Evolutionary conservation across 495 filamentous ascomycete genomes (phyloP), one percentile per base, ranked within the genome.

Genomic region (Hapsidospora chrysogenum): DNA sequence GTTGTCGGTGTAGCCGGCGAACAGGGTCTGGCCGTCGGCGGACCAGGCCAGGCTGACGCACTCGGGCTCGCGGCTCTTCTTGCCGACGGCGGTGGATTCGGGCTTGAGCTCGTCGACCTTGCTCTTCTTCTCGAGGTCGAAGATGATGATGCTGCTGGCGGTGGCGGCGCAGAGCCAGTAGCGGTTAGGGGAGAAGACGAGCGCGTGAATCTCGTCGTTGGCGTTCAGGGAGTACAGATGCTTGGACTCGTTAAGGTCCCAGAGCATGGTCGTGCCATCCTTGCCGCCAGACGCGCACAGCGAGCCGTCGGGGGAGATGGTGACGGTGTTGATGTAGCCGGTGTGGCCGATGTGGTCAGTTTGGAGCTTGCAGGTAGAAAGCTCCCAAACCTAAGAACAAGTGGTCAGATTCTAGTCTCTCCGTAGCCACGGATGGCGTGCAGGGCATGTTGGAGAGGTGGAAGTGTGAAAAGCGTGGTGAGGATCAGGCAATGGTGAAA

Each of bases 111-210:
- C 89, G 51, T 99, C 89, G 46, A 99, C 89, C 78, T 96, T 96
- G 77, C 79, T 87, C 84, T 99, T 96, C 86, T 99, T 99, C 83
- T 99, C 89, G 49, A 99, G 75, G 60, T 99, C 89, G 67, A 99
- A 99, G 72, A 99, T 96, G 75, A 94, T 96, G 75, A 99, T 96
- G 71, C 72, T 80, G 68, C 71, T 81, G 54, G 80, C 70, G 40
- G 89, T 99, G 53, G 89, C 89, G 54, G 89, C 89, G 75, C 89
- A 99, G 41, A 99, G 77, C 89, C 89, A 99, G 85, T 99, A 99
- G 53, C 89, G 78, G 80, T 99, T 99, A 56, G 92, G 89, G 30
- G 87, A 95, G 83, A 99, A 99, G 63, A 95, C 92, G 50, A 99
- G 87, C 48, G 89, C 92, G 67, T 99, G 92, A 74, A 99, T 96